Percentiles rank a stretch among this genome's conserved stretches.
Evolutionary conservation across 1,284 basidiomycete genomes (phyloP).

Genomic region (Apiotrichum siamense): DNA sequence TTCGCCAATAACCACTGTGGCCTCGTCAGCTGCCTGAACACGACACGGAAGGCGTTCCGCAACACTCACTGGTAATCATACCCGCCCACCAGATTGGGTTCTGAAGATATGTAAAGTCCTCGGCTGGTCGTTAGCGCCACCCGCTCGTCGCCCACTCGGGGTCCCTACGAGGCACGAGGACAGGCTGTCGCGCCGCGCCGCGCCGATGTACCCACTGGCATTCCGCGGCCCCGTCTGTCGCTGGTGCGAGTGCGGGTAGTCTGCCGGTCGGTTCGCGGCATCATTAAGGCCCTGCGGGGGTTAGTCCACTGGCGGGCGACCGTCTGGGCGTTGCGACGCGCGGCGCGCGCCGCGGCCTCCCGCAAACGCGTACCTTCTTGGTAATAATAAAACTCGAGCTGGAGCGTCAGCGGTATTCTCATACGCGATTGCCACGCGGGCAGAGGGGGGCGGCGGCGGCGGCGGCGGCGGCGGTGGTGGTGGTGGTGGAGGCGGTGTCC

Average conservation of each 20-base stretch:
- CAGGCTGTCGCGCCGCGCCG: slow-evolving; percentile 57
- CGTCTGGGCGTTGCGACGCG: too few species aligned
- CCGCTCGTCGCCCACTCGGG: too few species aligned
- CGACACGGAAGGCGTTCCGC: background rate
- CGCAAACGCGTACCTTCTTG: slow-evolving; percentile 83
- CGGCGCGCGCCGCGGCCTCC: too few species aligned
- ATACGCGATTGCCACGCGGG: too few species aligned
- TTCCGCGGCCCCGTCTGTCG: slow-evolving; percentile 51
- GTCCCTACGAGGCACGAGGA: too few species aligned
- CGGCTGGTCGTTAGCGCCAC: slow-evolving; percentile 54
- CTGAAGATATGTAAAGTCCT: slow-evolving; percentile 75
- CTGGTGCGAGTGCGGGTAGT: slow-evolving; percentile 67
- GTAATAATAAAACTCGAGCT: slow-evolving; percentile 87
- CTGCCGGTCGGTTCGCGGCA: slow-evolving; percentile 55
- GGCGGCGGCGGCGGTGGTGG: background rate
- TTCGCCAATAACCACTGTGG: slow-evolving; percentile 80
- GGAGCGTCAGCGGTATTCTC: slow-evolving; percentile 1
- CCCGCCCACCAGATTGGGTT: slow-evolving; percentile 99
- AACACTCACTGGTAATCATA: slow-evolving; percentile 76
- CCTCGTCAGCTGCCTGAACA: background rate
- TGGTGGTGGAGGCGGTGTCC: background rate
- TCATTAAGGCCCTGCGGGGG: slow-evolving; percentile 68
- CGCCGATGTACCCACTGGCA: slow-evolving; percentile 65
- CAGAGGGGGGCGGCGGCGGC: background rate
- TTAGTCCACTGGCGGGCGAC: too few species aligned